Percentiles rank a stretch among this genome's conserved stretches.
phyloP scores from a whole-genome alignment of 2,329 filamentous ascomycete genomes.

The Orbilia javanica region DNA sequence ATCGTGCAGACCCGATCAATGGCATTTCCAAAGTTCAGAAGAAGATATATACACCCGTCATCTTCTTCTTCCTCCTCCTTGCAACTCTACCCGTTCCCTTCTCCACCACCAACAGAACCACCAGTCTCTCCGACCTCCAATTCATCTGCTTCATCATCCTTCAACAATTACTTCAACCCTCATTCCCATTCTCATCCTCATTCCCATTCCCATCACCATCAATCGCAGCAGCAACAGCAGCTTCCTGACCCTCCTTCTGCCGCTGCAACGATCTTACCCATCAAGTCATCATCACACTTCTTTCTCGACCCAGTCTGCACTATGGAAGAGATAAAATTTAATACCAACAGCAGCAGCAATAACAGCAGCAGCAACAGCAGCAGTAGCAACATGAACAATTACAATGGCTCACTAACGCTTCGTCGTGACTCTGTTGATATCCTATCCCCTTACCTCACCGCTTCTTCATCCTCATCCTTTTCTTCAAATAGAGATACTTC shows the following conservation, averaged over 20 bases:
- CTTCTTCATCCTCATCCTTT: neutral
- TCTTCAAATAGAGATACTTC: slow-evolving; percentile 15
- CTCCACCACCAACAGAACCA: slow-evolving; percentile 50
- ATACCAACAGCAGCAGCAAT: neutral
- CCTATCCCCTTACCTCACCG: neutral
- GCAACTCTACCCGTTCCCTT: slow-evolving; percentile 51
- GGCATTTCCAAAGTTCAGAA: slow-evolving; percentile 55
- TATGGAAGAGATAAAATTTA: slow-evolving; percentile 45
- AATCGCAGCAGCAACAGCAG: neutral
- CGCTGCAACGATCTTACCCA: neutral
- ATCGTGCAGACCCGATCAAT: slow-evolving; percentile 47
- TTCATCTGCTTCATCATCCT: slow-evolving; percentile 29
- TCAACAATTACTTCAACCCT: slow-evolving; percentile 18
- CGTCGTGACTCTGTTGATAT: slow-evolving; percentile 13
- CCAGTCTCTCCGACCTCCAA: slow-evolving; percentile 35
- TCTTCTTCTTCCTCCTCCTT: slow-evolving; percentile 53
- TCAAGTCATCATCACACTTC: slow-evolving; percentile 34
- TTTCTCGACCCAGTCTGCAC: slow-evolving; percentile 41
- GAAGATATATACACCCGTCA: slow-evolving; percentile 45
- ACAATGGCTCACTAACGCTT: slow-evolving; percentile 9
- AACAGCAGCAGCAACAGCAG: neutral
- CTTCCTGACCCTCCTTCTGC: neutral
- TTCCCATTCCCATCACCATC: neutral
- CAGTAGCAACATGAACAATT: neutral
- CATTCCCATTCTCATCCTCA: neutral